Evolutionary conservation across 192 early-diverging fungal species (phyloP).

Genomic region (Linnemannia zychae): DNA sequence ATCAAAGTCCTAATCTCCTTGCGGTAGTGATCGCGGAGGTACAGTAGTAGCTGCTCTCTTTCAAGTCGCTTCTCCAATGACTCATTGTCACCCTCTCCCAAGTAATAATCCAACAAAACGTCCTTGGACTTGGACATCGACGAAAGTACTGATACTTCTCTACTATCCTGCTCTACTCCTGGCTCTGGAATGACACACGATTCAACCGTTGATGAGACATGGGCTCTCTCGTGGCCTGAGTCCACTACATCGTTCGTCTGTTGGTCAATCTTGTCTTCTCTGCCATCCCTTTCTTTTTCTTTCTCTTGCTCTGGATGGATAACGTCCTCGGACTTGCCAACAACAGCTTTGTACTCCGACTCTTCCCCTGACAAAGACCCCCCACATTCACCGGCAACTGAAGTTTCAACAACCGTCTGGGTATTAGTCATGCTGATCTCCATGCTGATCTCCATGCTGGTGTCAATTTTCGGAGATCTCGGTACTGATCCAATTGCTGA

Average conservation of each 20-base stretch:
- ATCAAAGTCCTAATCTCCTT: conserved; percentile 20
- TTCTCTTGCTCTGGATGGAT: not conserved
- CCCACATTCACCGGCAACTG: not conserved
- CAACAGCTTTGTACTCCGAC: not conserved
- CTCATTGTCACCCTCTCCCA: not conserved
- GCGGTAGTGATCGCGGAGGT: conserved; percentile 10
- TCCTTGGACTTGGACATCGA: not conserved
- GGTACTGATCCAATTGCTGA: not conserved
- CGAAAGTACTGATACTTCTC: not conserved
- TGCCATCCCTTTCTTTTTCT: conserved; percentile 8
- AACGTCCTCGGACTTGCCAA: not conserved
- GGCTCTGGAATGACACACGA: not conserved
- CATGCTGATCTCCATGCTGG: not conserved
- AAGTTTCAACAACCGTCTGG: not conserved
- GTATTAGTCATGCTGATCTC: not conserved
- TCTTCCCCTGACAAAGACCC: not conserved
- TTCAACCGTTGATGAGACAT: not conserved
- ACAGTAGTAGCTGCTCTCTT: conserved; percentile 11
- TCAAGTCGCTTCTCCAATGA: not conserved
- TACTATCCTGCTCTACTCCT: not conserved
- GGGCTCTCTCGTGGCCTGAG: not conserved
- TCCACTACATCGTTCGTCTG: not conserved
- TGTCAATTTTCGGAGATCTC: not conserved
- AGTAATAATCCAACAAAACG: not conserved
- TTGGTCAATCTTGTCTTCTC: not conserved